Conservation (phyloP, 176 grass and related monocot species). For the Bothriochloa decipiens region DNA sequence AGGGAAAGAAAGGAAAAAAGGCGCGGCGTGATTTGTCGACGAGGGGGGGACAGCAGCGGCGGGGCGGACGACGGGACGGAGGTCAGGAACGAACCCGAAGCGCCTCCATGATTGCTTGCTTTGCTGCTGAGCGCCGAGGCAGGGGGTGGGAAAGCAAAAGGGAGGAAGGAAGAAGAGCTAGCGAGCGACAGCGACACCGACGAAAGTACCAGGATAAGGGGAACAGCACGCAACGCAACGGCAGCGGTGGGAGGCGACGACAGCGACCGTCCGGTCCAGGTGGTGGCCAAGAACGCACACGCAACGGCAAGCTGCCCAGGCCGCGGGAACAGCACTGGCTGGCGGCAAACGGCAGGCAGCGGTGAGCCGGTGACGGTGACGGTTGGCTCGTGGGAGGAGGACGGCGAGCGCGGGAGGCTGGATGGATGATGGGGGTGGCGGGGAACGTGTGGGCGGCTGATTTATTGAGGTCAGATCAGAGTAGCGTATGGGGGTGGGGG, state of each 20-base stretch:
- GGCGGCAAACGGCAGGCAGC: neutral
- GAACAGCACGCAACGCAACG: too few species aligned
- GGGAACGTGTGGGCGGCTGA: neutral
- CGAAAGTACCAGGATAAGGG: neutral
- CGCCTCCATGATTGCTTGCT: slow-evolving; percentile 31
- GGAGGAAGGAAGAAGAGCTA: too few species aligned
- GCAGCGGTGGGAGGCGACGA: neutral
- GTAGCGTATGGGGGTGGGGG: too few species aligned
- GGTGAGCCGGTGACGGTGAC: neutral
- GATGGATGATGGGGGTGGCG: neutral
- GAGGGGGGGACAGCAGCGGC: neutral
- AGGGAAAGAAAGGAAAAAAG: neutral
- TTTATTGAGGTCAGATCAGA: neutral
- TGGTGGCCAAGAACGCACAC: slow-evolving; percentile 43
- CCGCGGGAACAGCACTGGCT: neutral
- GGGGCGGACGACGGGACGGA: neutral
- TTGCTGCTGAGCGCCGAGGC: neutral
- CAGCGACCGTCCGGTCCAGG: slow-evolving; percentile 37
- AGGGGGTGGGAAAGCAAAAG: slow-evolving; percentile 40
- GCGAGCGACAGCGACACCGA: neutral
- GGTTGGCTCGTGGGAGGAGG: neutral
- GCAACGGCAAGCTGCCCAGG: slow-evolving; percentile 16
- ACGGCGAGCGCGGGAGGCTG: neutral
- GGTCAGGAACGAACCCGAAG: slow-evolving; percentile 19
- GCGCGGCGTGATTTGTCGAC: slow-evolving; percentile 19